Base-by-base conservation (phyloP, 2,329 filamentous ascomycete species). In the Cadophora sp. region DNA sequence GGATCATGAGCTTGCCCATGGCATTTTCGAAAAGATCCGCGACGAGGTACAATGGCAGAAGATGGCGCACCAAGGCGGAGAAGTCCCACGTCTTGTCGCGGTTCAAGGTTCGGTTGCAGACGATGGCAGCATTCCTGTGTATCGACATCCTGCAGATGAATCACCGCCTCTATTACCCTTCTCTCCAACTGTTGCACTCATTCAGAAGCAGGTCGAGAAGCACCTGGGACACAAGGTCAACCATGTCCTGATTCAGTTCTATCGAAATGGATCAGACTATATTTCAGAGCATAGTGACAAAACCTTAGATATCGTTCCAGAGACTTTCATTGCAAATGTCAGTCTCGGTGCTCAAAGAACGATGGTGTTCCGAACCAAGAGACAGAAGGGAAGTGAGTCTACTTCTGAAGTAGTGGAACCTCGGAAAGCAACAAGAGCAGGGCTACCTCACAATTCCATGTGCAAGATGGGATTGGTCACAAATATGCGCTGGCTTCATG, bases 231-330 rank as follows among this genome's bases (percentile, higher is more conserved):
- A 98, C 75, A 82, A 87, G 0, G 81, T 99, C 51, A 99, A 99
- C 76, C 96, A 99, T 77, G 94, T 90, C 0, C 82, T 99, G 59
- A 97, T 99, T 56, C 96, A 99, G 77, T 87, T 94, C 67, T 99
- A 99, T 77, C 92, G 96, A n/a, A 86, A 87, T 73, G 93, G 95
- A 2, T 89, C 88, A 59, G 96, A 99, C 80, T 93, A 93, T 77
- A 99, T 99, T 70, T 96, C 93, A 0, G 96, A 99, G 77, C 96
- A 99, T 77, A 97, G 93, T 48, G 96, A 99, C 79, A 99, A 99
- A 81, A 97, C 95, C 0, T 83, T 99, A 27, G 96, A 99, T 78
- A 96, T 99, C 66, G 89, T 89, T 14, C 88, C 86, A 29, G 89
- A 85, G 4, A 96, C 92, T 27, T 94, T 86, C 68, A 97, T 99